Evolutionary conservation across 2,329 filamentous ascomycete genomes (phyloP).

Genomic region (Proliferodiscus dingleyae): DNA sequence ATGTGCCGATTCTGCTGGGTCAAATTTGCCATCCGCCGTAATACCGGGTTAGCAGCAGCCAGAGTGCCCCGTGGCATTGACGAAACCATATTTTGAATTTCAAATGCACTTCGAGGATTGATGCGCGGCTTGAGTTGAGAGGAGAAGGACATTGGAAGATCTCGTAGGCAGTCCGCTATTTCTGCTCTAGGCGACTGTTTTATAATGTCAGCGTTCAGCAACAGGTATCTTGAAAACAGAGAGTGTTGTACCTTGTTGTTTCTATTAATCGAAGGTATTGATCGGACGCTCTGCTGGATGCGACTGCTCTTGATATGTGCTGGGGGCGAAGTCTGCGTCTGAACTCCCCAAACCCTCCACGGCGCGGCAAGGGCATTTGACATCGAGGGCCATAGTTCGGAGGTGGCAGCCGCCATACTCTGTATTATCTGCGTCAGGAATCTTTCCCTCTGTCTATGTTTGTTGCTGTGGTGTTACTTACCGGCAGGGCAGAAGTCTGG

Average conservation of each 20-base stretch:
- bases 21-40: constrained; percentile 12
- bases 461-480: constrained; percentile 11
- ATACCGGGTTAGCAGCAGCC: constrained; percentile 20
- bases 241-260: constrained; percentile 9
- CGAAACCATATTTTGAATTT: constrained; percentile 12
- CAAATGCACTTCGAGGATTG: constrained; percentile 12
- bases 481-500: constrained; percentile 24
- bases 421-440: constrained; percentile 23
- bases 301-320: constrained; percentile 4
- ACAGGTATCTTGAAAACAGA: background rate
- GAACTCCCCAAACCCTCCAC: constrained; percentile 31
- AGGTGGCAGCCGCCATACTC: constrained; percentile 40
- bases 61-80: constrained; percentile 20
- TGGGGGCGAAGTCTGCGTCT: constrained; percentile 14
- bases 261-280: constrained; percentile 3
- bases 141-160: constrained; percentile 15
- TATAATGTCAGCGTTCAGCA: constrained; percentile 7
- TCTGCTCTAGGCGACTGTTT: constrained; percentile 11
- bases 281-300: background rate
- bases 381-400: constrained; percentile 41
- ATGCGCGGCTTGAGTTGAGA: constrained; percentile 13
- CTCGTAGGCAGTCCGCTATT: constrained; percentile 17
- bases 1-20: constrained; percentile 19
- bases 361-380: constrained; percentile 35
- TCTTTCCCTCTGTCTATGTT: background rate